A percentile compares a stretch with the other conserved stretches of the same genome.
Conservation (phyloP, 371 early-diverging fungal genomes). For the Coemansia sp. region DNA sequence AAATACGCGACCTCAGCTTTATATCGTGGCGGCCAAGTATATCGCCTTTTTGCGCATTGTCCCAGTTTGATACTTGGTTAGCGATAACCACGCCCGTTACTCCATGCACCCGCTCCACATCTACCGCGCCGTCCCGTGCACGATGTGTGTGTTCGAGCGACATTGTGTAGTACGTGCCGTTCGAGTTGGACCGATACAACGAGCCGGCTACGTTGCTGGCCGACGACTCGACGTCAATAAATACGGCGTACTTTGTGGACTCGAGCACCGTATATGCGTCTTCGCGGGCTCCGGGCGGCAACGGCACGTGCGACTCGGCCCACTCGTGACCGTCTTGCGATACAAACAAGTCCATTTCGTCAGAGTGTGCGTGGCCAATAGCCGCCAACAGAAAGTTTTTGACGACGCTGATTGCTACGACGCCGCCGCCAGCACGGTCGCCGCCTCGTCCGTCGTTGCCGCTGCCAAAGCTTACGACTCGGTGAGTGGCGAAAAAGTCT, state of each 20-base stretch:
- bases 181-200: slow-evolving; percentile 82
- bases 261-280: slow-evolving; percentile 55
- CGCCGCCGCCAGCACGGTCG: slow-evolving; percentile 47
- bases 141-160: slow-evolving; percentile 79
- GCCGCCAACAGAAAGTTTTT: slow-evolving; percentile 46
- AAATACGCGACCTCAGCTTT: slow-evolving; percentile 73
- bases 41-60: slow-evolving; percentile 53
- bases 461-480: slow-evolving; percentile 42
- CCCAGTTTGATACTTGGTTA: slow-evolving; percentile 75
- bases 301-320: slow-evolving; percentile 53
- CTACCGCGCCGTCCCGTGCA: slow-evolving; percentile 70
- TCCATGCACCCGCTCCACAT: slow-evolving; percentile 83
- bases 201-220: slow-evolving; percentile 58
- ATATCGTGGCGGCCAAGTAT: slow-evolving; percentile 54
- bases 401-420: slow-evolving; percentile 48
- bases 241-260: slow-evolving; percentile 47
- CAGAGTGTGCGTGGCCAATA: slow-evolving; percentile 44
- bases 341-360: slow-evolving; percentile 53
- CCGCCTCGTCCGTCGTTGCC: slow-evolving; percentile 48
- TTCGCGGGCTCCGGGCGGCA: slow-evolving; percentile 48
- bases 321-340: slow-evolving; percentile 51
- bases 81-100: slow-evolving; percentile 81
- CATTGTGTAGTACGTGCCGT: slow-evolving; percentile 82
- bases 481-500: slow-evolving; percentile 49
- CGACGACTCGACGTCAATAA: slow-evolving; percentile 46